These are phyloP conservation scores for Dryas integrifolia DNA, from an alignment of 331 rosid genomes.

Conservation along the genomic window DNA sequence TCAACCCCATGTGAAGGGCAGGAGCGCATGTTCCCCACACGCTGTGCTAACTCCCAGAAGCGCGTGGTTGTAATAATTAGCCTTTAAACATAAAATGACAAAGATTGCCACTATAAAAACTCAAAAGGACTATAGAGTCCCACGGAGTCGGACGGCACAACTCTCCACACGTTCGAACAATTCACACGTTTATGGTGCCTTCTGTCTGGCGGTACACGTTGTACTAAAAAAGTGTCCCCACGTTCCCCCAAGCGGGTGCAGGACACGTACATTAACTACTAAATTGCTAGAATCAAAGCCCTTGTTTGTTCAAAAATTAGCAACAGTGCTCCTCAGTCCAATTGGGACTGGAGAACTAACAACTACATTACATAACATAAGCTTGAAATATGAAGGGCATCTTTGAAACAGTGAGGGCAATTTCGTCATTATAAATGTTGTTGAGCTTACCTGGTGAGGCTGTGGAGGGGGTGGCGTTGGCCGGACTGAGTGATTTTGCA, in stretches of 20 bases:
- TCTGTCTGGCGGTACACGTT: conserved; percentile 3
- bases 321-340: neutral
- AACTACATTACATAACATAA: neutral
- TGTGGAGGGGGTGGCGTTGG: conserved; percentile 62
- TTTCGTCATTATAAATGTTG: neutral
- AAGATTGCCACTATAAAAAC: conserved; percentile 17
- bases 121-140: conserved; percentile 21
- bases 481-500: conserved; percentile 61
- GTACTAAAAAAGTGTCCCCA: conserved; percentile 5
- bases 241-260: conserved; percentile 20
- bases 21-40: conserved; percentile 15
- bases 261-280: neutral
- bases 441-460: conserved; percentile 60
- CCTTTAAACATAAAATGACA: conserved; percentile 17
- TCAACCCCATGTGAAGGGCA: neutral
- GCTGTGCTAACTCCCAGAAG: conserved; percentile 2
- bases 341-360: too few relatives aligned
- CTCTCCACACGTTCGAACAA: conserved; percentile 15
- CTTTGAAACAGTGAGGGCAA: conserved; percentile 8
- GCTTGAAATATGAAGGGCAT: neutral
- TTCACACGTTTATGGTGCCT: conserved; percentile 13
- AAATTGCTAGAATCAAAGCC: neutral
- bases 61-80: conserved; percentile 13
- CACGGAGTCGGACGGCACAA: neutral
- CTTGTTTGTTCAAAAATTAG: neutral